These are phyloP conservation scores for Lepidopterella palustris DNA, from an alignment of 495 filamentous ascomycete genomes.

Conservation along the genomic window DNA sequence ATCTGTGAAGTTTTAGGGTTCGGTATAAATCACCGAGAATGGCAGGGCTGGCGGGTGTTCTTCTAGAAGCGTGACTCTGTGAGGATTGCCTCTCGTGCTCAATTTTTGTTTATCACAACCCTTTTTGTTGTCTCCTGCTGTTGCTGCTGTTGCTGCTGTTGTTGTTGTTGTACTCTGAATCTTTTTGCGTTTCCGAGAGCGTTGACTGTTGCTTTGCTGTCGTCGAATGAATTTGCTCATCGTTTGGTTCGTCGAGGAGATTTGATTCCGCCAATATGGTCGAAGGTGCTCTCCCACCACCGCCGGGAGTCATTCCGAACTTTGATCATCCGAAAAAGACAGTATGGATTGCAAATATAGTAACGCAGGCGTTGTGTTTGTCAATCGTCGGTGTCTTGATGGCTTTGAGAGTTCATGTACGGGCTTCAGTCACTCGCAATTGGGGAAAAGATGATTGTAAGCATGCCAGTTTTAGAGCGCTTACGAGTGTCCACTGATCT, in stretches of 20 bases:
- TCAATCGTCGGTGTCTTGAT: constrained; percentile 40
- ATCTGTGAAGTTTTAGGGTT: not conserved
- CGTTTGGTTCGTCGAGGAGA: no score
- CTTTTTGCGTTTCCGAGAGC: no score
- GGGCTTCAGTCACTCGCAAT: constrained; percentile 36
- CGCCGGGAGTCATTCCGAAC: constrained; percentile 1
- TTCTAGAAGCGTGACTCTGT: not conserved
- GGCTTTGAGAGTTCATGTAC: constrained; percentile 37
- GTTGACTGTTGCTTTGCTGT: no score
- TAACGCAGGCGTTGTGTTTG: constrained; percentile 45
- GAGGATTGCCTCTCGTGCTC: not conserved
- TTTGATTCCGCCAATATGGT: no score
- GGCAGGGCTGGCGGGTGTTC: not conserved
- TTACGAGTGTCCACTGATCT: not conserved
- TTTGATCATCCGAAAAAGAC: constrained; percentile 2
- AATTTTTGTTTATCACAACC: not conserved
- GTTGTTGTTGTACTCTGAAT: not conserved
- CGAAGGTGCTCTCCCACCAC: not conserved
- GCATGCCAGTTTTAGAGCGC: constrained; percentile 38
- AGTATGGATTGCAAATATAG: constrained; percentile 19
- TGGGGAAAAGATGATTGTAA: constrained; percentile 42
- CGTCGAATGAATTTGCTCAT: no score
- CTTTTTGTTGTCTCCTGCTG: not conserved
- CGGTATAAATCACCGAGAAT: not conserved
- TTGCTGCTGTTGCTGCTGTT: not conserved